Evolutionary conservation across 805 yeast genomes (phyloP).

Genomic region (Teunomyces kruisii): DNA sequence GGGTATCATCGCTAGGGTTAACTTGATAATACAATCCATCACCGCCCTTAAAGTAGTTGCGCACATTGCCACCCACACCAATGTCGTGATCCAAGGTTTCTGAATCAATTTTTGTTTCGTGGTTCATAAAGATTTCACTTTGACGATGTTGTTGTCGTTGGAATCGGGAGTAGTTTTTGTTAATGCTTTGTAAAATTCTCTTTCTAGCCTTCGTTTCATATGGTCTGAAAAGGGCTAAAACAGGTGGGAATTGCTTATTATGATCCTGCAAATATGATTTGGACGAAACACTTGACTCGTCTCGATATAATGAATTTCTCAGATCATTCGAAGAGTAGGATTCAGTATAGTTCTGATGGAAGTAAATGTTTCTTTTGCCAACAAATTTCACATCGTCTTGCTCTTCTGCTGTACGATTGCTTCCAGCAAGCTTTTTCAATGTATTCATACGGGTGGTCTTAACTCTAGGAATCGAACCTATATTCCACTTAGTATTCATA

Average conservation of each 20-base stretch:
- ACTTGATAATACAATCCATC: conserved; percentile 51
- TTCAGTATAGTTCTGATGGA: conserved; percentile 34
- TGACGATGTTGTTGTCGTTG: conserved; percentile 1
- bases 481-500: conserved; percentile 17
- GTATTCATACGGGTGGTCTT: conserved; percentile 27
- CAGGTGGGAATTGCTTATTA: conserved; percentile 12
- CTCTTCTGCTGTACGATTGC: conserved; percentile 6
- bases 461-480: conserved; percentile 48
- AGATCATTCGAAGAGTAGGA: conserved; percentile 12
- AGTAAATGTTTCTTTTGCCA: conserved; percentile 36
- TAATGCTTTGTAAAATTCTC: conserved; percentile 35
- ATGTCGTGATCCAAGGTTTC: conserved; percentile 19
- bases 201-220: conserved; percentile 38
- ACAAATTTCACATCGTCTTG: conserved; percentile 21
- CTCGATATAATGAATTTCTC: conserved; percentile 7
- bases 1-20: conserved; percentile 59
- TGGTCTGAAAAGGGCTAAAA: conserved; percentile 37
- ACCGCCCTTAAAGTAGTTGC: conserved; percentile 44
- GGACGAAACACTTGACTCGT: conserved; percentile 19
- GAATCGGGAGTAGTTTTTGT: conserved; percentile 15
- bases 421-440: conserved; percentile 13
- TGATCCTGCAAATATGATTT: conserved; percentile 24
- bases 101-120: neutral
- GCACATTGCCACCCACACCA: conserved; percentile 23
- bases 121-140: neutral